Base-by-base conservation (phyloP, 1,139 yeast genomes). In the Torulaspora pretoriensis region DNA sequence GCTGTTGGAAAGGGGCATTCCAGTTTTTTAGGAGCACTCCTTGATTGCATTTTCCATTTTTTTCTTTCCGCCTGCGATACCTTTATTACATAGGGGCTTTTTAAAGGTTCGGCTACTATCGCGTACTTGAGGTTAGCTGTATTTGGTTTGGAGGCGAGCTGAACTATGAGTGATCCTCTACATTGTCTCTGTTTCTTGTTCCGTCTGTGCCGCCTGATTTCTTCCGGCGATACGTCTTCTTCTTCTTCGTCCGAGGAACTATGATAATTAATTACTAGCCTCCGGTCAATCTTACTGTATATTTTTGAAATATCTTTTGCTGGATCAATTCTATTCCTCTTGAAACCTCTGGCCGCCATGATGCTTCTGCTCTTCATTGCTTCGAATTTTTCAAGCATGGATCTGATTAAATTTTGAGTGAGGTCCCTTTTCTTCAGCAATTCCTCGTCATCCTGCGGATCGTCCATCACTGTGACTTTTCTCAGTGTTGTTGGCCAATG, bases 401-500 rank as follows among this genome's bases (percentile, higher is more conserved):
- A 56, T 10, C 69, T 65, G 19, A 84, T 73, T 46, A 80, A 83
- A 7, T 59, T 58, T 2, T 78, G 63, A 0, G 90, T 81, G 49
- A 77, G 64, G 3, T 63, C 61, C 30, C 77, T 68, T 57, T 84
- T 84, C 14, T 50, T 46, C 17, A 61, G 64, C 54, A 82, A 57
- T 53, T 84, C 94, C 2, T 63, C 63, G 3, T 49, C 55, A 56
- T 81, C 76, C 19, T 61, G 60, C 0, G 67, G 53, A 57, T 83
- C 72, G 8, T 72, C 67, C 13, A 84, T 68, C n/a, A 68, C 67
- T 0, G 88, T 81, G 30, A 83, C 73, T 3, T 65, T 62, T 1
- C 77, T 75, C 4, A 85, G 68, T 16, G 71, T 67, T 19, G 68
- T 65, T 2, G 62, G 56, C 94, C 94, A 84, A 50, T 75, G 79